Base-by-base conservation (phyloP, 2,329 filamentous ascomycete species). In the Tolypocladium tundrense region DNA sequence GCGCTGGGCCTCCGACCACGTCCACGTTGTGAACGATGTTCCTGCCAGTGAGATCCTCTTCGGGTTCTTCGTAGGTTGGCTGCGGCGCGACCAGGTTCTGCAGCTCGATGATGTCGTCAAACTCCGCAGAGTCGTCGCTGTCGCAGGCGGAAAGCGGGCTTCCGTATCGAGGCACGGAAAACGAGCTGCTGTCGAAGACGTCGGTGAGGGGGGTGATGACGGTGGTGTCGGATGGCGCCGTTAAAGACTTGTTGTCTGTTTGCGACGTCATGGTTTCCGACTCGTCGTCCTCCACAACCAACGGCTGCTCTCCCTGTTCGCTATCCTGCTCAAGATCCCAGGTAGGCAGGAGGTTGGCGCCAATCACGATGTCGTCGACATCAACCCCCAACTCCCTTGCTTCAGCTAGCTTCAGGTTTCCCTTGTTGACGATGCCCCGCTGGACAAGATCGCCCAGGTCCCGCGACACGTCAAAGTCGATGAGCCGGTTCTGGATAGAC, bases 21-120 rank as follows among this genome's bases (percentile, higher is more conserved):
- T 69, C 58, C 14, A 68, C 69, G 33, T 65, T 64, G 57, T 69
- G 64, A 13, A 72, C 52, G 4, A 72, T 58, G 54, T 71, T 67
- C 3, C 61, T 61, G 7, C 59, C 57, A 9, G 31, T 10, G 9
- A n/a, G 6, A 3, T 21, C 31, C 2, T 35, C 27, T 1, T 59
- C 58, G 14, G 43, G 51, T 2, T 65, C 66, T 4, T 63, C 62
- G 19, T 63, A 66, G 3, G 58, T 56, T 0, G 66, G 61, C 14
- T 61, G 58, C 1, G 58, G 43, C 1, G 61, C 55, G 0, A 71
- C 59, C 13, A 60, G 56, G 33, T 67, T 69, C 40, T 62, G 57
- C 31, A 66, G 45, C 10, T 53, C 41, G 11, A 68, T 58, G 11
- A 57, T 48, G 11, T 61, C 58, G 5, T 58, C 57, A 11, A 60